phyloP scores from a whole-genome alignment of 75 land plant genomes.

The Pseudotsuga menziesii region DNA sequence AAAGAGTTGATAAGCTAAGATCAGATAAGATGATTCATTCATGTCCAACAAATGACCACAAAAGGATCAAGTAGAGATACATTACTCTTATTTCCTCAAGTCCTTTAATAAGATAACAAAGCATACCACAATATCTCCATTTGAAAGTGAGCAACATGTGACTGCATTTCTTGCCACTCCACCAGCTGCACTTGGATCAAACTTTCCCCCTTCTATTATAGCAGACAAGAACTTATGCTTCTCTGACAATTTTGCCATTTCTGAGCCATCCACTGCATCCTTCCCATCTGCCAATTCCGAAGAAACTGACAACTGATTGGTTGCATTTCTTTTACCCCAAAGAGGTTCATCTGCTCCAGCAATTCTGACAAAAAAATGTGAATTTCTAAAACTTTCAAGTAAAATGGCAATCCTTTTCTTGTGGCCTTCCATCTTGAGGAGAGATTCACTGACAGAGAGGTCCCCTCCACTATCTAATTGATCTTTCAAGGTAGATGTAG shows the following conservation, averaged over 20 bases:
- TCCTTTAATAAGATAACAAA: constrained; percentile 13
- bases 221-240: constrained; percentile 30
- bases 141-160: constrained; percentile 68
- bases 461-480: constrained; percentile 10
- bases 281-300: constrained; percentile 18
- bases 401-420: constrained; percentile 57
- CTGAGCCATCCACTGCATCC: constrained; percentile 8
- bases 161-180: constrained; percentile 75
- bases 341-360: constrained; percentile 57
- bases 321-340: constrained; percentile 38
- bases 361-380: constrained; percentile 86
- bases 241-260: constrained; percentile 10
- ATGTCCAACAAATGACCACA: too few species aligned
- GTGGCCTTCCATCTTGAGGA: constrained; percentile 63
- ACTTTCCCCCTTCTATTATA: constrained; percentile 71
- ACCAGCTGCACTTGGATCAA: constrained; percentile 78
- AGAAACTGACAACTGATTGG: constrained; percentile 7
- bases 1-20: too few species aligned
- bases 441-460: constrained; percentile 43
- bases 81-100: not conserved
- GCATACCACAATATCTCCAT: constrained; percentile 96
- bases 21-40: too few species aligned
- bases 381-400: constrained; percentile 66
- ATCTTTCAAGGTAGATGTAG: constrained; percentile 1
- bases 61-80: not conserved